Evolutionary conservation across 2,329 filamentous ascomycete genomes (phyloP), one percentile per base, ranked within the genome.

Genomic region (Cadophora malorum): DNA sequence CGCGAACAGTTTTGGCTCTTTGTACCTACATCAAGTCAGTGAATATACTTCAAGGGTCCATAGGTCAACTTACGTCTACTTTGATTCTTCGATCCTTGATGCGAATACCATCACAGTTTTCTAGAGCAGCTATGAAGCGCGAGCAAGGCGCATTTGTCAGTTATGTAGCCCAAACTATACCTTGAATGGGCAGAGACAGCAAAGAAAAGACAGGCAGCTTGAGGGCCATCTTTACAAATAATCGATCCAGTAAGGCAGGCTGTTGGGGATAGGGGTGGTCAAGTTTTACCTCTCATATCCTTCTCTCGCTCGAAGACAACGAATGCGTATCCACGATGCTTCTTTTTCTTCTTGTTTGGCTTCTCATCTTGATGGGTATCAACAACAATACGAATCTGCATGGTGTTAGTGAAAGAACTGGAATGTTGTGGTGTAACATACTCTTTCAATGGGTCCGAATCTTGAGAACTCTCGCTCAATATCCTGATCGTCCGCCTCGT

Each of bases 271-370:
- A 80, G 78, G 75, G 79, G 78, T 82, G 79, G 79, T 78, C 79
- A 80, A 58, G 81, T 83, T 64, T 88, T 96, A 97, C 94, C 94
- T 93, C 96, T 96, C 94, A 98, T 97, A 79, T 98, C 96, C 81
- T 95, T 94, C 82, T 98, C 96, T 79, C 93, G 91, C 81, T 98
- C 95, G 79, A 95, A 99, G 65, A 98, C 93, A 74, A 99, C 91
- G 78, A 99, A 99, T 70, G 93, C 96, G 80, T 99, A 99, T 70
- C 96, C 96, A 76, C 91, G 87, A 77, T 96, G 92, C 62, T 90
- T 83, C 82, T 94, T 94, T 78, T 91, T 91, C 78, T 92, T 90
- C 81, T 94, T 93, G 76, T 90, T 91, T 66, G 85, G 88, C 79
- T 86, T 91, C 77, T 87, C 87, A 74, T 86, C 81, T 69, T 88